A percentile compares a stretch with the other conserved stretches of the same genome.
Conservation (phyloP, 129 eudicot species). For the Glebionis coronaria region DNA sequence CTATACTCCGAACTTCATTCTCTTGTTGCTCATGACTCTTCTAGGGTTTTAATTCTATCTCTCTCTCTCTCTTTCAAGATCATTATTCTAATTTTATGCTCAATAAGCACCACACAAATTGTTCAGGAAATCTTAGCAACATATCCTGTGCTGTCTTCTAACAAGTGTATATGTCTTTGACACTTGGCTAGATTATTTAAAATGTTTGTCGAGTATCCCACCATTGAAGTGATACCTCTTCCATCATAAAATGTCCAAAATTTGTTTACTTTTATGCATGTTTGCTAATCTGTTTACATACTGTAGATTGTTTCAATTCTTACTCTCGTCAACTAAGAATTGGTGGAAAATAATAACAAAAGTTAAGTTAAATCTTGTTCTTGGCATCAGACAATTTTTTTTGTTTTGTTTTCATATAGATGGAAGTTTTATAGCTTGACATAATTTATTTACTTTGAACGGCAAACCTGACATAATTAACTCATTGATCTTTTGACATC, state of each 20-base stretch:
- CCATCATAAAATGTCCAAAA: too few relatives aligned
- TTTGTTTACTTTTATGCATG: too few relatives aligned
- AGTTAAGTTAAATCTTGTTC: too few relatives aligned
- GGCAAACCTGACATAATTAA: not conserved
- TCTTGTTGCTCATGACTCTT: conserved; percentile 50
- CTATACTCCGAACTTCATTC: conserved; percentile 63
- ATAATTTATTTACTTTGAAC: too few relatives aligned
- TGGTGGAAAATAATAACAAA: too few relatives aligned
- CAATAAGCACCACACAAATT: not conserved
- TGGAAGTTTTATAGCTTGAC: too few relatives aligned
- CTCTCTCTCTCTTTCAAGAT: conserved; percentile 3
- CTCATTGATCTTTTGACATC: not conserved
- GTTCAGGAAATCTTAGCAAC: not conserved
- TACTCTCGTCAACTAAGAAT: too few relatives aligned
- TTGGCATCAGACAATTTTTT: too few relatives aligned
- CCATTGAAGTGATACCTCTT: too few relatives aligned
- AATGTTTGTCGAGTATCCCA: not conserved
- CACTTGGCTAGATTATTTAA: not conserved
- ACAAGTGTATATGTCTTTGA: not conserved
- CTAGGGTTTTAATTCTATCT: conserved; percentile 44
- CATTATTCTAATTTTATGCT: not conserved
- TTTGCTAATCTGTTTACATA: too few relatives aligned
- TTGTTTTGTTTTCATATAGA: too few relatives aligned
- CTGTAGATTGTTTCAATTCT: too few relatives aligned
- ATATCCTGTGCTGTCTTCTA: not conserved